These are phyloP conservation scores for baker's yeast (Saccharomyces cerevisiae) DNA, from an alignment of 805 yeast genomes.

Conservation along the genomic window DNA sequence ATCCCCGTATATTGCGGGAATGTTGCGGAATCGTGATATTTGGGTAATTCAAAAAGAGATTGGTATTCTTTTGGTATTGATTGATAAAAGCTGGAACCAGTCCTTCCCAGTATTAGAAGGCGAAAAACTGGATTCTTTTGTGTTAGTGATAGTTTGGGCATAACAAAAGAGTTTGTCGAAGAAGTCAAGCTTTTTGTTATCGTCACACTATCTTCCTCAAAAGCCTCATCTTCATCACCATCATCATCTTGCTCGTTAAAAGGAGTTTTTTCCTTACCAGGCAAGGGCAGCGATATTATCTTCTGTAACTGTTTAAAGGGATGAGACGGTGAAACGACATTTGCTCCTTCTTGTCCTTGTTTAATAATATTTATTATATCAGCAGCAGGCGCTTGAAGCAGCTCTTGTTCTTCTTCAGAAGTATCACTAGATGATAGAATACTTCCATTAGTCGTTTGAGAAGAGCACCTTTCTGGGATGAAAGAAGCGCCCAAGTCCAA, in stretches of 20 bases:
- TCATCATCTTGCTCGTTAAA: slow-evolving; percentile 1
- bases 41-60: slow-evolving; percentile 18
- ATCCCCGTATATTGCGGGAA: slow-evolving; percentile 15
- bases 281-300: background rate
- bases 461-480: slow-evolving; percentile 13
- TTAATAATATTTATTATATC: slow-evolving; percentile 2
- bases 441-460: slow-evolving; percentile 15
- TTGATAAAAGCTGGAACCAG: slow-evolving; percentile 19
- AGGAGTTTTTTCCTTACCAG: background rate
- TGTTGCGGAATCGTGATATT: slow-evolving; percentile 12
- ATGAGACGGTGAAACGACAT: slow-evolving; percentile 1
- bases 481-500: slow-evolving; percentile 7
- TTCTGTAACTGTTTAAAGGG: background rate
- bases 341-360: slow-evolving; percentile 1
- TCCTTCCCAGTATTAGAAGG: slow-evolving; percentile 23
- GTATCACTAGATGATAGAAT: slow-evolving; percentile 25
- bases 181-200: slow-evolving; percentile 20
- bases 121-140: slow-evolving; percentile 16
- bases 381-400: slow-evolving; percentile 3
- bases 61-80: slow-evolving; percentile 20
- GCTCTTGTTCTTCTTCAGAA: slow-evolving; percentile 26
- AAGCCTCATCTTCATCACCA: slow-evolving; percentile 1
- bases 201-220: slow-evolving; percentile 17
- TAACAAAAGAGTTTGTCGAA: slow-evolving; percentile 28
- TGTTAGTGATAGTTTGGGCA: slow-evolving; percentile 26